These are phyloP conservation scores for Creolimax fragrantissima DNA, from an alignment of 78 protist species.

Conservation along the genomic window DNA sequence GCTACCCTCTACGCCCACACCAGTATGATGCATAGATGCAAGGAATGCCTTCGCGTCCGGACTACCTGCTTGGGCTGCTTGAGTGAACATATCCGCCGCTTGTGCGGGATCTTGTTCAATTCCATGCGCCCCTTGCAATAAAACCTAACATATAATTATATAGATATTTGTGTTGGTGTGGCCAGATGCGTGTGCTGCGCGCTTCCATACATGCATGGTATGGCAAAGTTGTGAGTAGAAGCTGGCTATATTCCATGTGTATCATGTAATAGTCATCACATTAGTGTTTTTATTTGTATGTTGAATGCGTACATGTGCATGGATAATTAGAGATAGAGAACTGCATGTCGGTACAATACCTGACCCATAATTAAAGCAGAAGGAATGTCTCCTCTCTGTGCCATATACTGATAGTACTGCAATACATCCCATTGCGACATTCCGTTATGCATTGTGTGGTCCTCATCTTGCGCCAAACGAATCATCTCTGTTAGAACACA, in stretches of 20 bases:
- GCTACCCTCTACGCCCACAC: background rate
- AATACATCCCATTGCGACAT: background rate
- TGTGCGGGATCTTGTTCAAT: background rate
- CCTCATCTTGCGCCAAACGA: background rate
- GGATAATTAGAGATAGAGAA: too few species aligned
- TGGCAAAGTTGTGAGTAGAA: too few species aligned
- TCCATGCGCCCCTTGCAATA: background rate
- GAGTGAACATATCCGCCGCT: background rate
- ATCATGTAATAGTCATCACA: too few species aligned
- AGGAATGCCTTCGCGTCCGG: background rate
- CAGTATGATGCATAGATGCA: background rate
- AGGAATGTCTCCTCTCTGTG: background rate
- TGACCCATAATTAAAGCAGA: background rate
- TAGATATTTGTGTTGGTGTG: too few species aligned
- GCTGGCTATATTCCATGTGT: too few species aligned
- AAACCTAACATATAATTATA: too few species aligned
- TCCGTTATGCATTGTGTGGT: background rate
- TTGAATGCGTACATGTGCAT: too few species aligned
- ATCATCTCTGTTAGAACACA: background rate
- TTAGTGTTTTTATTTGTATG: too few species aligned
- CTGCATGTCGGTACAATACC: too few species aligned
- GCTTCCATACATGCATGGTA: too few species aligned
- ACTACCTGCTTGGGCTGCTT: background rate
- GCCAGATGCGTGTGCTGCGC: too few species aligned
- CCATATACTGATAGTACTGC: background rate